These are phyloP conservation scores for Aegilops tauschii DNA, from an alignment of 176 grass and related monocot species.

Conservation along the genomic window DNA sequence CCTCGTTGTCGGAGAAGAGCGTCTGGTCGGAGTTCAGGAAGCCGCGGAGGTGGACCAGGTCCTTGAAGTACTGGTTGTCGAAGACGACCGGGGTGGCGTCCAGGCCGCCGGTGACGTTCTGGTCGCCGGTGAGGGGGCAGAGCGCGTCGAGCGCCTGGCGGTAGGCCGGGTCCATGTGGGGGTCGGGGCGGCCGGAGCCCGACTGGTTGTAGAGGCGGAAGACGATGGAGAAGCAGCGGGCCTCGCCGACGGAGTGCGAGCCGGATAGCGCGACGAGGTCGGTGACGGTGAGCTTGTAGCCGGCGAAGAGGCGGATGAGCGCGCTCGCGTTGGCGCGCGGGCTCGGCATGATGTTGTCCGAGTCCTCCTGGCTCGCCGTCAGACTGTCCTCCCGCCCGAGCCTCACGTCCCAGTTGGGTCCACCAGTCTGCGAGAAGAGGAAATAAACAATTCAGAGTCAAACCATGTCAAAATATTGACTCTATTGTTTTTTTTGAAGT, in stretches of 20 bases:
- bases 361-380: slow-evolving; percentile 70
- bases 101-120: slow-evolving; percentile 59
- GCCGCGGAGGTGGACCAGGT: slow-evolving; percentile 70
- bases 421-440: slow-evolving; percentile 57
- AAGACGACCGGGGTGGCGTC: slow-evolving; percentile 73
- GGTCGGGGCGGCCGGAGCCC: slow-evolving; percentile 71
- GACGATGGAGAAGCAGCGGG: slow-evolving; percentile 85
- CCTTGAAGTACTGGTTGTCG: slow-evolving; percentile 96
- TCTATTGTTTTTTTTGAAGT: neutral
- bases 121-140: slow-evolving; percentile 56
- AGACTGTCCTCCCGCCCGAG: slow-evolving; percentile 80
- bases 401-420: slow-evolving; percentile 76
- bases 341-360: slow-evolving; percentile 79
- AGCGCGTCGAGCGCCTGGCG: slow-evolving; percentile 51
- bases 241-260: slow-evolving; percentile 81
- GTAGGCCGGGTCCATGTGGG: slow-evolving; percentile 69
- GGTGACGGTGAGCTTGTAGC: slow-evolving; percentile 60
- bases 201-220: slow-evolving; percentile 98
- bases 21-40: slow-evolving; percentile 98
- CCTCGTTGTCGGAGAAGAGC: slow-evolving; percentile 66
- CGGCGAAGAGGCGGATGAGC: slow-evolving; percentile 68
- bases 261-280: slow-evolving; percentile 91
- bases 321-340: slow-evolving; percentile 64
- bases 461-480: neutral
- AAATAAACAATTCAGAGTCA: neutral